Percentiles rank a stretch among this genome's conserved stretches.
Evolutionary conservation across 179 eudicot genomes (phyloP).

Genomic region (Vitellaria paradoxa): DNA sequence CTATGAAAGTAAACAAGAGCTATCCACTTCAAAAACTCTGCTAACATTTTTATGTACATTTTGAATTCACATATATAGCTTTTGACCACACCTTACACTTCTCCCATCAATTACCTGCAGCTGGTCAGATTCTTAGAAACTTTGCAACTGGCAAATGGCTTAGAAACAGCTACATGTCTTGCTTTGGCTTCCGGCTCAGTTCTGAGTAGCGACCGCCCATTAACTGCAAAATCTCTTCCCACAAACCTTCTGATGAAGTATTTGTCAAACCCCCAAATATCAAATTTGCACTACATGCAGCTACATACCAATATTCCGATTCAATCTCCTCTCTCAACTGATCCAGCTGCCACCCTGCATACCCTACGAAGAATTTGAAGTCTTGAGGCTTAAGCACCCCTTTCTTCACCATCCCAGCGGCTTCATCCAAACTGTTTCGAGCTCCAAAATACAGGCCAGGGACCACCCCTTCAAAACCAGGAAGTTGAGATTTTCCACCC

Average conservation of each 20-base stretch:
- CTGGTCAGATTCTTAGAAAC: neutral
- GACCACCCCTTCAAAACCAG: slow-evolving; percentile 76
- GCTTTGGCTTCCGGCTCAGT: slow-evolving; percentile 92
- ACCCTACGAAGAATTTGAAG: slow-evolving; percentile 89
- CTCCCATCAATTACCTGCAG: neutral
- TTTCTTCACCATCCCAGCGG: slow-evolving; percentile 66
- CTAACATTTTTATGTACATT: slow-evolving; percentile 18
- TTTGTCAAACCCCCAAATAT: slow-evolving; percentile 42
- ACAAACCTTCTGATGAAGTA: slow-evolving; percentile 53
- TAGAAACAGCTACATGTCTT: slow-evolving; percentile 39
- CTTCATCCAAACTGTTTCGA: slow-evolving; percentile 77
- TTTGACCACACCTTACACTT: neutral
- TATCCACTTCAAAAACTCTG: neutral
- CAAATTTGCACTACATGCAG: slow-evolving; percentile 82
- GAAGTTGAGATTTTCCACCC: slow-evolving; percentile 40
- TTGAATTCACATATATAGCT: slow-evolving; percentile 5
- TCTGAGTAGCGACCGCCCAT: slow-evolving; percentile 98
- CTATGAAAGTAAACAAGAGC: neutral
- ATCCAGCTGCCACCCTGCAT: slow-evolving; percentile 96
- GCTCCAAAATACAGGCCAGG: slow-evolving; percentile 82
- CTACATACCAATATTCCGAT: slow-evolving; percentile 81
- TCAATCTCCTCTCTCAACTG: slow-evolving; percentile 83
- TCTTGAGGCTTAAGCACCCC: slow-evolving; percentile 79
- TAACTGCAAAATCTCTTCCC: slow-evolving; percentile 91
- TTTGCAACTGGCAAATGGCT: neutral